Base-by-base conservation (phyloP, 345 rosid species). In the Eucalyptus cloeziana region DNA sequence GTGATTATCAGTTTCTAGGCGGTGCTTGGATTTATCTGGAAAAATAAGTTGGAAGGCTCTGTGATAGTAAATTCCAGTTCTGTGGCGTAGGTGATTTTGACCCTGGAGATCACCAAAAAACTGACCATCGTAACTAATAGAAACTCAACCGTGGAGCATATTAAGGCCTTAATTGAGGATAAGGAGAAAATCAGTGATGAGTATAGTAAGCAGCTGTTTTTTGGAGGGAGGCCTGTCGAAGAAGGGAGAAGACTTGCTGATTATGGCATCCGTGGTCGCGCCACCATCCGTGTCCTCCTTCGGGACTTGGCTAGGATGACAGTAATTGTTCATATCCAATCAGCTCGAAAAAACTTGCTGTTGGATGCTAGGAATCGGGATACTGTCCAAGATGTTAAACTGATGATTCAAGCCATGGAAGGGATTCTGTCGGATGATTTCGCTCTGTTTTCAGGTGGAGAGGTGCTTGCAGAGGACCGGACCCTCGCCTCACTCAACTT, bases 251-350 rank as follows among this genome's bases (percentile, higher is more conserved):
- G 13, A 9, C 13, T 9, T 5, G 3, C 30, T 21, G 5, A 56
- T 4, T 1, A 56, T 22, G 13, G 67, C 31, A 60, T 60, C 67
- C 0, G 0, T 13, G 67, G 67, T 60, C 0, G 2, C 0, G 7
- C 67, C 31, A 60, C 2, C 1, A 12, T 60, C 16, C 7, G 7
- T 27, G n/a, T 60, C 67, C n/a, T 60, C 67, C 67, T 60, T 27
- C 31, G 1, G 4, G 67, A 60, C 11, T 54, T 8, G 60, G 27
- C 31, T 60, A 60, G 31, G 15, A 60, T 11, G 67, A 60, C 31
- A 60, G 15, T 60, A 60, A 60, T 25, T 60, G 67, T 60, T 15
- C 31, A 25, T 5, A 60, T 60, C 31, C n/a, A 10, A 6, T 25
- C 8, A 0, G 15, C 67, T 60, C 16, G 11, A 4, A 60, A 60